Conservation (phyloP, 208 protist genomes). For the Trichomonas tenax region DNA sequence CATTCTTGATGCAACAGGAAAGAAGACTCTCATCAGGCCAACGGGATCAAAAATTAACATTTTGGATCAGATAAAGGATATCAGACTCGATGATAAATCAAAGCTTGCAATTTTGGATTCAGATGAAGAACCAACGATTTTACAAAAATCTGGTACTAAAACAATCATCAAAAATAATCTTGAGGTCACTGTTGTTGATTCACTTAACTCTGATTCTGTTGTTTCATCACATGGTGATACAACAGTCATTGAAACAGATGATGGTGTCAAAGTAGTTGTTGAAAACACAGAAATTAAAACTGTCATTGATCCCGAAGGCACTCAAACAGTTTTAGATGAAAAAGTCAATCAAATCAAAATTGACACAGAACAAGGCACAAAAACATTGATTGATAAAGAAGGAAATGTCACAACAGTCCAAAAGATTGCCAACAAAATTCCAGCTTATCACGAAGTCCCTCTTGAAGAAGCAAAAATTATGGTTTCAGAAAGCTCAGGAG, state of each 20-base stretch:
- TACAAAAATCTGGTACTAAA: not conserved
- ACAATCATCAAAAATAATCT: not conserved
- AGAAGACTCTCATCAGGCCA: not conserved
- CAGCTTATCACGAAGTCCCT: too few species aligned
- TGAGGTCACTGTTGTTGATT: not conserved
- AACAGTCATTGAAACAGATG: not conserved
- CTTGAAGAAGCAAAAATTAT: too few species aligned
- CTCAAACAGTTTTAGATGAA: not conserved
- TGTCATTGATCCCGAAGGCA: not conserved
- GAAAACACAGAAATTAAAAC: not conserved
- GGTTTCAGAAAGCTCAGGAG: too few species aligned
- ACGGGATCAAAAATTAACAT: not conserved
- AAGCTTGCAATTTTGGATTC: not conserved
- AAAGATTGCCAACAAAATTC: not conserved
- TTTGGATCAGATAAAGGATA: not conserved
- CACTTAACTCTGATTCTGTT: not conserved
- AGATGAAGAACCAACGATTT: not conserved
- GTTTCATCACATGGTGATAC: not conserved
- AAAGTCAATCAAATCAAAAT: not conserved
- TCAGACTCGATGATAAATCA: not conserved
- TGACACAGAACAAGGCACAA: not conserved
- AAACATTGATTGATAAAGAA: not conserved
- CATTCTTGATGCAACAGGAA: not conserved
- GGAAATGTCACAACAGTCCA: not conserved
- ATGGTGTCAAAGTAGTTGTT: not conserved